Percentiles rank a stretch among this genome's conserved stretches.
Conservation (phyloP, 192 early-diverging fungal species). For the Podila verticillata region DNA sequence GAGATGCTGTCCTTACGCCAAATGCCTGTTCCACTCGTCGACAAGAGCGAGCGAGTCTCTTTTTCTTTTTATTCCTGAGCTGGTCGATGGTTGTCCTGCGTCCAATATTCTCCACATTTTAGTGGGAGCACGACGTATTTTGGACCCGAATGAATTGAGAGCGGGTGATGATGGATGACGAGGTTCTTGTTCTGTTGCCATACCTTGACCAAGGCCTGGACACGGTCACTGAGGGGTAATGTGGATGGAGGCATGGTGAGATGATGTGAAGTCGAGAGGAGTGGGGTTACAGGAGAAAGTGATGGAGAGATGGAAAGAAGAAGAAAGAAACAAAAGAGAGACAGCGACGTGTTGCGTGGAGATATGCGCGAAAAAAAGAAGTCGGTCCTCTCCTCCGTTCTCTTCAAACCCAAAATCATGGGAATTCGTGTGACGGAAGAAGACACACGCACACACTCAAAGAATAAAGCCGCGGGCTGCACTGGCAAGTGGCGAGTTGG, state of each 20-base stretch:
- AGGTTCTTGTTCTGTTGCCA: too few species aligned
- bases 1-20: too few species aligned
- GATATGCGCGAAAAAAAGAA: not conserved
- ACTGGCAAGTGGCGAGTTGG: too few species aligned
- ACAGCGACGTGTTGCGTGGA: not conserved
- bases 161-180: too few species aligned
- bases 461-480: not conserved
- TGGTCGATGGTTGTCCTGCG: too few species aligned
- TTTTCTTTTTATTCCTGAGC: too few species aligned
- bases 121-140: too few species aligned
- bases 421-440: not conserved
- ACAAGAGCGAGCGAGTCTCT: too few species aligned
- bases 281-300: not conserved
- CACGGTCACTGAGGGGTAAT: constrained; percentile 12
- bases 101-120: too few species aligned
- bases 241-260: constrained; percentile 28
- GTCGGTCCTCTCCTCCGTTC: not conserved
- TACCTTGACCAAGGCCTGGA: constrained; percentile 43
- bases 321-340: constrained; percentile 6
- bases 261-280: not conserved
- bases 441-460: not conserved
- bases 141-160: too few species aligned
- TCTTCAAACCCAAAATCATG: not conserved
- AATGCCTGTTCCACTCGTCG: too few species aligned
- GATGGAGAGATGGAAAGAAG: constrained; percentile 9